These are phyloP conservation scores for Epichloe amarillans DNA, from an alignment of 2,329 filamentous ascomycete genomes.

Conservation along the genomic window DNA sequence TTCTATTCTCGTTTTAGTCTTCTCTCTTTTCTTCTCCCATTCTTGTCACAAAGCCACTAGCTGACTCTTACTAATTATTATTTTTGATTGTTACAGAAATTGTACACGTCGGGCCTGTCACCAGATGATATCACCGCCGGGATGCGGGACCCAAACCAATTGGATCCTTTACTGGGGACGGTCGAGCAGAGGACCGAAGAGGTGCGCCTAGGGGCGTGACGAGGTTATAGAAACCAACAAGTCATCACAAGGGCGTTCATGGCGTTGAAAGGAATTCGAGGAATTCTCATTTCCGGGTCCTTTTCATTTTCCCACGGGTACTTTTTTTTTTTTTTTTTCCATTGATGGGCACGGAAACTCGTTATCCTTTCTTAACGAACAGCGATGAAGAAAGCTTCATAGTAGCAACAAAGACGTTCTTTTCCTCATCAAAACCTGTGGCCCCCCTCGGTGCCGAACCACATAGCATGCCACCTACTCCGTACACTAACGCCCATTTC, in stretches of 20 bases:
- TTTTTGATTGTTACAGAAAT: constrained; percentile 22
- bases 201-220: constrained; percentile 11
- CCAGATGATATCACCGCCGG: constrained; percentile 65
- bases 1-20: not conserved
- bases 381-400: too few relatives aligned
- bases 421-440: too few relatives aligned
- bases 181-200: constrained; percentile 55
- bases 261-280: not conserved
- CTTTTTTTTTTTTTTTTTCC: not conserved
- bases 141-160: constrained; percentile 65
- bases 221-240: not conserved
- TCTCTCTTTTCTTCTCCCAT: constrained; percentile 3
- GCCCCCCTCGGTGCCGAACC: too few relatives aligned
- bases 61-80: not conserved
- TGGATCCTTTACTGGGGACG: constrained; percentile 55
- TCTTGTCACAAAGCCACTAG: not conserved
- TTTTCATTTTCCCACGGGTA: not conserved
- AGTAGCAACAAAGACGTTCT: too few relatives aligned
- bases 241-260: not conserved
- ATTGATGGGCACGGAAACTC: not conserved
- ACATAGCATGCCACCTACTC: not conserved
- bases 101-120: constrained; percentile 34
- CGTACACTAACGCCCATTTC: not conserved
- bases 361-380: too few relatives aligned
- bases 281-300: not conserved